Base-by-base conservation (phyloP, 306 rosid species). In the Luffa acutangula region DNA sequence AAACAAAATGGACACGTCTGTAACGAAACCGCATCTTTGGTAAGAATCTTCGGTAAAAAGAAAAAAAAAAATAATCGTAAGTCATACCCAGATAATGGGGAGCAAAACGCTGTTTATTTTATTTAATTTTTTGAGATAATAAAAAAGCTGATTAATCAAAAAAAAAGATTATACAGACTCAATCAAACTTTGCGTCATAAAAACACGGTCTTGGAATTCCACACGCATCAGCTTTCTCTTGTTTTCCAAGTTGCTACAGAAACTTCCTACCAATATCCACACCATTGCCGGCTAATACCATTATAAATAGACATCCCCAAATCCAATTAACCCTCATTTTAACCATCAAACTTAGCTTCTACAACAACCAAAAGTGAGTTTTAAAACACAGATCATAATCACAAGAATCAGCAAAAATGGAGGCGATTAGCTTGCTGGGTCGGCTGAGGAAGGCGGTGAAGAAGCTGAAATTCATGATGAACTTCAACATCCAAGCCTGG, bases 401-500 rank as follows among this genome's bases (percentile, higher is more conserved):
- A 25, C 31, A 25, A 25, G 31, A 25, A 25, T 25, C 12, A 39
- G 0, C 11, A 20, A 20, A 63, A 49, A 87, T 87, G 92, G 80
- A 8, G 59, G 46, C 12, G 25, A 56, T n/a, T 81, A 53, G 58
- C 37, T 79, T 88, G 18, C 12, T 92, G 6, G 78, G 80, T 80
- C 89, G 92, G 63, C 82, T 94, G 7, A 88, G 78, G 84, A 79
- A 53, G 45, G 96, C 87, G 71, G 93, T 93, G 81, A 63, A 83
- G 76, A 93, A 87, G 80, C 78, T 92, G 7, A 92, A 80, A 57
- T 53, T 89, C 10, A 72, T 92, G 9, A 69, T 94, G 4, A 85
- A 85, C 81, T 85, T 89, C 79, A 80, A 83, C 45, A 2, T 89
- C 15, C 83, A 83, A 41, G 79, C 85, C 6, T 89, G 93, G 94